Base-by-base conservation (phyloP, 306 rosid genomes). In the Quercus gilva region DNA sequence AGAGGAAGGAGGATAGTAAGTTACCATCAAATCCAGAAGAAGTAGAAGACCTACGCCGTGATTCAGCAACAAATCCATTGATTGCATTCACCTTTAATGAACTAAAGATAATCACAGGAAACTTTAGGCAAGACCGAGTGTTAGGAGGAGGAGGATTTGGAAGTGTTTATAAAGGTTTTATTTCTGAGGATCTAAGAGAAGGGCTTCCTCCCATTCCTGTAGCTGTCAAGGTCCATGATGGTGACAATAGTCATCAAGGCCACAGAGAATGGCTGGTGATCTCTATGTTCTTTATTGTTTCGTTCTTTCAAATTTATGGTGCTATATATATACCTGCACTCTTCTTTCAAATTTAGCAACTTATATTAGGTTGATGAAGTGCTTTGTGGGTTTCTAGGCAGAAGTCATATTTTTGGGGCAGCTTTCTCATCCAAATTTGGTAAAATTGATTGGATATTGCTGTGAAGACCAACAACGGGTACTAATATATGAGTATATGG, bases 211-310 rank as follows among this genome's bases (percentile, higher is more conserved):
- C 88, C 11, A 83, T 91, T 82, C 81, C 93, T 3, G 99, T 93
- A 0, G 99, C 99, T 61, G 99, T 96, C 69, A 96, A 96, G 92
- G 99, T 96, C 86, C 99, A 96, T 86, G 99, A 96, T 69, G 96
- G 99, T 15, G 86, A 90, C 78, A 93, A 96, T 41, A 96, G 99
- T 78, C 89, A 89, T 87, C 99, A 96, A 88, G 99, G 99, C 13
- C 99, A 93, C 71, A 84, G 99, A 81, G 99, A 96, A 86, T 96
- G 99, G 99, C 98, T 96, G 98, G 99, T 96, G 89, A 86, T 55
- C 61, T 76, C 72, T 37, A n/a, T 69, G 52, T 9, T 74, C 31
- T 70, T 74, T 79, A 18, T 79, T 17, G 65, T 82, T 81, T 12
- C 45, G 15, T 35, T 19, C 49, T 57, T 58, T 64, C 20, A 78